Percentiles rank a stretch among this genome's conserved stretches.
Evolutionary conservation across 2,329 filamentous ascomycete genomes (phyloP).

Genomic region (Stemphylium lycopersici): DNA sequence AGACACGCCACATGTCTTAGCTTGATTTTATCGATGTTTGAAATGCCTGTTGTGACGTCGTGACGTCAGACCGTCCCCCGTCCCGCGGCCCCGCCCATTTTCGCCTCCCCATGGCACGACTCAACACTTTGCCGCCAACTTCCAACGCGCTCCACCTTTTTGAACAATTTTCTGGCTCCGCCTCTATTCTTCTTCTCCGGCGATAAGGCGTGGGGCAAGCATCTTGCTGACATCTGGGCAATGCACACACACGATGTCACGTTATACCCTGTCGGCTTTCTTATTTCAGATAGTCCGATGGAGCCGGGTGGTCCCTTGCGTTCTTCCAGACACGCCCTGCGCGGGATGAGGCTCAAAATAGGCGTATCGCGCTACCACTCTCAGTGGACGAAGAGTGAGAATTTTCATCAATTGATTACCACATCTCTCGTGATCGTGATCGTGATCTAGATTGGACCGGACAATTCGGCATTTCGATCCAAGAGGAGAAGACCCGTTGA

Average conservation of each 20-base stretch:
- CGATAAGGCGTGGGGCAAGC: background rate
- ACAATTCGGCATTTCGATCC: background rate
- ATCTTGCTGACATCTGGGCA: background rate
- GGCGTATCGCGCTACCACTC: no score
- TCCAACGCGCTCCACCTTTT: conserved; percentile 1
- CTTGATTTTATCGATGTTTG: background rate
- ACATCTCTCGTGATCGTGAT: background rate
- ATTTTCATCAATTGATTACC: background rate
- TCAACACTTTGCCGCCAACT: background rate
- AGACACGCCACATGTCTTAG: conserved; percentile 18
- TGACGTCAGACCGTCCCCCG: conserved; percentile 18
- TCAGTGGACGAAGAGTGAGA: background rate
- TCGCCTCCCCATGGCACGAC: conserved; percentile 7
- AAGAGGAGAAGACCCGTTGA: background rate
- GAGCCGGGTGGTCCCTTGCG: background rate
- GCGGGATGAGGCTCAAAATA: background rate
- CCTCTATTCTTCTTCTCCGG: conserved; percentile 2
- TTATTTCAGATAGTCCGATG: background rate
- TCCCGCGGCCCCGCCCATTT: background rate
- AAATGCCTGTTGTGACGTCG: conserved; percentile 9
- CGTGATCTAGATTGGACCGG: background rate
- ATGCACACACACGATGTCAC: background rate
- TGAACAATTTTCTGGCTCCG: conserved; percentile 4
- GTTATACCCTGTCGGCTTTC: conserved; percentile 1
- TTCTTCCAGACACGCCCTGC: background rate